Conservation (phyloP, 495 filamentous ascomycete genomes). For the Daldinia loculata region DNA sequence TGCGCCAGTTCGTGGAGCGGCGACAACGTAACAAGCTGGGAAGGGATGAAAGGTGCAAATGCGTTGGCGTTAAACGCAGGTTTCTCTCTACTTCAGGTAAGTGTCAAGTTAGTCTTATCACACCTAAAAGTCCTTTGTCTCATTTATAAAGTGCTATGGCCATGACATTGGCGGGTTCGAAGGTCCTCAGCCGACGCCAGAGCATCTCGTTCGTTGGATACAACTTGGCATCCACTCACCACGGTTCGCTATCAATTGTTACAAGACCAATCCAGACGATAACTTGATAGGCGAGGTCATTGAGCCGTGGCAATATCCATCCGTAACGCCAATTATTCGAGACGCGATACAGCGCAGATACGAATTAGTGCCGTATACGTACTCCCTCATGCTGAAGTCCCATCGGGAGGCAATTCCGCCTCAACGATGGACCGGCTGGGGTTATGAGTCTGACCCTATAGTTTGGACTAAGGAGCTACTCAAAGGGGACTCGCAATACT, state of each 20-base stretch:
- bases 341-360: conserved; percentile 72
- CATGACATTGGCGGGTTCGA: conserved; percentile 79
- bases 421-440: conserved; percentile 75
- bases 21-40: conserved; percentile 72
- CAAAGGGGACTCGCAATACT: conserved; percentile 71
- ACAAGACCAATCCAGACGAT: conserved; percentile 70
- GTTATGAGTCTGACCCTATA: conserved; percentile 68
- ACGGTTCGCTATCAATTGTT: conserved; percentile 78
- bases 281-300: conserved; percentile 72
- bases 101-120: neutral
- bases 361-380: conserved; percentile 73
- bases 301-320: conserved; percentile 77
- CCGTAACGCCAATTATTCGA: conserved; percentile 66
- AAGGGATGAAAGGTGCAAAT: conserved; percentile 72
- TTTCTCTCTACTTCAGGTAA: conserved; percentile 67
- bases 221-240: conserved; percentile 73
- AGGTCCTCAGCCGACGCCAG: conserved; percentile 71
- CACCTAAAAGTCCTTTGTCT: conserved; percentile 4
- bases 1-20: conserved; percentile 73
- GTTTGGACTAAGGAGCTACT: conserved; percentile 65
- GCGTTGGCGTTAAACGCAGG: conserved; percentile 71
- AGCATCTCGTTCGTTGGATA: conserved; percentile 74
- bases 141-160: conserved; percentile 63
- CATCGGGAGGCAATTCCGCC: conserved; percentile 65
- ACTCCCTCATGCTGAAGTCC: conserved; percentile 67